Base-by-base conservation (phyloP, 2,329 filamentous ascomycete species). In the Colletotrichum camelliae region DNA sequence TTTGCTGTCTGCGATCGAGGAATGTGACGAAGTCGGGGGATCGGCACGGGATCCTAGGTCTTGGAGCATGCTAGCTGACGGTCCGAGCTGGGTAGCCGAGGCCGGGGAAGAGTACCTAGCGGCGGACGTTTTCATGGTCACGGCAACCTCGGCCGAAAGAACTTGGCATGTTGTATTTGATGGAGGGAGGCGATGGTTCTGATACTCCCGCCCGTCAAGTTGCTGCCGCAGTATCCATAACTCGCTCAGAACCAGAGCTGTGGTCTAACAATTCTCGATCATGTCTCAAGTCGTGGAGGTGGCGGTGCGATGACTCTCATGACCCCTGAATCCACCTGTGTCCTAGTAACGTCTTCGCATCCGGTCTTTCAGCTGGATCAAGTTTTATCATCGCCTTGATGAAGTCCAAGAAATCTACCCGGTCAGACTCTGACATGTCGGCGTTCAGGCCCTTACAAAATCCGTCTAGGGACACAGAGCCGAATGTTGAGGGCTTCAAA, bases 101-200 rank as follows among this genome's bases (percentile, higher is more conserved):
- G 43, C 43, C 43, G 43, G 43, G 4, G 43, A 2, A 21, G 43
- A 13, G 21, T 21, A n/a, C n/a, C 43, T 52, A 52, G 43, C 43
- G 43, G 43, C n/a, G n/a, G 43, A 13, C 6, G 10, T 52, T 10
- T 52, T 13, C 10, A 52, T 13, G 12, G 10, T 7, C n/a, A 52
- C 43, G 43, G 43, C 43, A 21, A 52, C 10, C 12, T 21, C n/a
- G 43, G 43, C 43, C 43, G 43, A 13, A 3, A 52, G 43, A 21
- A 21, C 43, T 52, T 52, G 43, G 43, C 43, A n/a, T 48, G 3
- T 52, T 13, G 6, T 21, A 1, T 52, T 24, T 13, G 12, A 21
- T 0, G 0, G 13, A 3, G 12, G 43, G n/a, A 52, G 43, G 0
- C 43, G 43, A 0, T n/a, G 43, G 12, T 21, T 13, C 1, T 52